These are phyloP conservation scores for Picea mariana DNA, from an alignment of 83 land plant species.

Conservation along the genomic window DNA sequence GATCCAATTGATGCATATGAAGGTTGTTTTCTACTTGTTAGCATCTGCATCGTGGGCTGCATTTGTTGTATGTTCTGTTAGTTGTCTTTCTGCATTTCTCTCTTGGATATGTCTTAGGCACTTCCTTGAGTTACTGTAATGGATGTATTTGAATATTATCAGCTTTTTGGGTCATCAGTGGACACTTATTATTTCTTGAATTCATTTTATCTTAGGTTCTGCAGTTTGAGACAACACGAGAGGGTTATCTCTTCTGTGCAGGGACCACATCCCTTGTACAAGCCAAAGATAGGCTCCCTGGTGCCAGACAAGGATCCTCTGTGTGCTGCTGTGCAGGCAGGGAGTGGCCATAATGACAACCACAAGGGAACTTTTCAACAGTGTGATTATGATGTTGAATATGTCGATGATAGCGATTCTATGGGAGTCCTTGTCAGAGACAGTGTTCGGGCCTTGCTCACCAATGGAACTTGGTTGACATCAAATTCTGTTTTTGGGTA, in stretches of 20 bases:
- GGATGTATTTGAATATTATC: no score
- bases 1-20: no score
- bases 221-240: background rate
- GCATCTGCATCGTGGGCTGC: no score
- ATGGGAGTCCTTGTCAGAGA: constrained; percentile 79
- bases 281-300: constrained; percentile 48
- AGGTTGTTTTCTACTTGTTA: no score
- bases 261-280: constrained; percentile 24
- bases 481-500: background rate
- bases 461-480: constrained; percentile 47
- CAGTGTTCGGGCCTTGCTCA: constrained; percentile 28
- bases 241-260: background rate
- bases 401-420: constrained; percentile 81
- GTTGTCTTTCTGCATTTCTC: no score
- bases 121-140: no score
- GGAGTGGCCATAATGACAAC: constrained; percentile 9
- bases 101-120: no score
- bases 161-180: no score
- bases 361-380: constrained; percentile 48
- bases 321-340: background rate
- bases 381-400: constrained; percentile 79
- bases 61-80: no score
- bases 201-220: background rate
- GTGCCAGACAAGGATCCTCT: constrained; percentile 17
- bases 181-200: background rate